A percentile compares a stretch with the other conserved stretches of the same genome.
Evolutionary conservation across 768 basidiomycete species (phyloP).

Genomic region (Tylopilus felleus): DNA sequence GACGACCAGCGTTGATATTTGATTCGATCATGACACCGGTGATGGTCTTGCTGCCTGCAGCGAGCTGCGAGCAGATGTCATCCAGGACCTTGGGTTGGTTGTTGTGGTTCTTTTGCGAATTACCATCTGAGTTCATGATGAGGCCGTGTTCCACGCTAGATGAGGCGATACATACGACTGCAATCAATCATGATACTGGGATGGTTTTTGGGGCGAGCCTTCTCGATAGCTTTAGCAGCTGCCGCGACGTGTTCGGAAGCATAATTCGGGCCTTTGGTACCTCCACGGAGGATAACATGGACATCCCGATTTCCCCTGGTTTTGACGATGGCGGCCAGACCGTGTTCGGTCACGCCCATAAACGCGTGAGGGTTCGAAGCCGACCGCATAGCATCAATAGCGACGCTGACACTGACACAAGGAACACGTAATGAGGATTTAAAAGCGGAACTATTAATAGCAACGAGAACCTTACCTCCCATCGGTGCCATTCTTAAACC

Average conservation of each 20-base stretch:
- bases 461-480: conserved; percentile 51
- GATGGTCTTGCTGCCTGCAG: conserved; percentile 62
- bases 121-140: conserved; percentile 61
- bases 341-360: conserved; percentile 88
- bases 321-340: conserved; percentile 93
- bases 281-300: conserved; percentile 95
- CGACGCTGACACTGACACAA: conserved; percentile 64
- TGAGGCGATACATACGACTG: conserved; percentile 52
- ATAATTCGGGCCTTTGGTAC: conserved; percentile 89
- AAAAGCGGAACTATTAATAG: not conserved
- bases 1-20: conserved; percentile 86
- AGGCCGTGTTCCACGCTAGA: not conserved
- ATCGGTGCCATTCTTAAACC: conserved; percentile 99
- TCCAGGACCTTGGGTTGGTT: conserved; percentile 85
- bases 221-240: conserved; percentile 60
- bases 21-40: conserved; percentile 98
- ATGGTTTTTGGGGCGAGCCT: conserved; percentile 49
- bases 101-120: conserved; percentile 91
- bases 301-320: conserved; percentile 83
- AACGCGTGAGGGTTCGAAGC: conserved; percentile 92
- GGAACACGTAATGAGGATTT: conserved; percentile 1
- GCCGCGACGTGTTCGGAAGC: conserved; percentile 65
- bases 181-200: conserved; percentile 89
- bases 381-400: conserved; percentile 95
- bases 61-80: conserved; percentile 71